A percentile compares a stretch with the other conserved stretches of the same genome.
Evolutionary conservation across 1,284 basidiomycete species (phyloP).

Genomic region (Ustilago loliicola): DNA sequence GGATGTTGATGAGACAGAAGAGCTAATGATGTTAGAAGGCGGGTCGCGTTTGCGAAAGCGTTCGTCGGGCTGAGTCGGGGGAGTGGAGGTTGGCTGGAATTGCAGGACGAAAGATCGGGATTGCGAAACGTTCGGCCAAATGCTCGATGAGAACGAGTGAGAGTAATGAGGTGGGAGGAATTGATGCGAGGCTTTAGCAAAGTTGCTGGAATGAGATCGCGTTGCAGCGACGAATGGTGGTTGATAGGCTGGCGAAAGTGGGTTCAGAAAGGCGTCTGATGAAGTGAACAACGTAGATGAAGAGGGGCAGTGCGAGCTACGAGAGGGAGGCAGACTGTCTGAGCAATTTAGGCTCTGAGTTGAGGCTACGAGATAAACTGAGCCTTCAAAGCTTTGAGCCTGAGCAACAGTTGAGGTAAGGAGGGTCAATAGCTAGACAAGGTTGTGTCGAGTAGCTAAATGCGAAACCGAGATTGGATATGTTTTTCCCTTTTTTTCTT

Average conservation of each 20-base stretch:
- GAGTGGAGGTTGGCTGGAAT: not conserved
- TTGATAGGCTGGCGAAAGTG: constrained; percentile 1
- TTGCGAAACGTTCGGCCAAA: not conserved
- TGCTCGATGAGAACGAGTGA: not conserved
- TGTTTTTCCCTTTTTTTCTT: constrained; percentile 3
- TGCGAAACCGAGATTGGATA: not conserved
- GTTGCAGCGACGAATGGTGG: constrained; percentile 6
- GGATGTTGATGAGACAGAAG: not conserved
- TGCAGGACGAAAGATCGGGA: too few relatives aligned
- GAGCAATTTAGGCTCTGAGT: not conserved
- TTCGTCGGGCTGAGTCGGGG: not conserved
- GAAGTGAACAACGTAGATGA: not conserved
- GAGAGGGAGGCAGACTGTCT: constrained; percentile 1
- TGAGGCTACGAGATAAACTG: not conserved
- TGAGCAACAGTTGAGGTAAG: not conserved
- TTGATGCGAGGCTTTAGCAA: not conserved
- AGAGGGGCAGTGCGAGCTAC: constrained; percentile 10
- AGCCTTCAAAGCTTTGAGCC: not conserved
- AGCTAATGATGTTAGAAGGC: not conserved
- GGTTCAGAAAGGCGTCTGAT: not conserved
- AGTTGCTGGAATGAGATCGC: not conserved
- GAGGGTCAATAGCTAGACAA: not conserved
- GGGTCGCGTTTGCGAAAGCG: not conserved
- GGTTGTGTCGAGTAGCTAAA: constrained; percentile 1
- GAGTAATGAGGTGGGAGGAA: not conserved